Evolutionary conservation across 208 protist species (phyloP).

Genomic region (Angomonas ambiguus): DNA sequence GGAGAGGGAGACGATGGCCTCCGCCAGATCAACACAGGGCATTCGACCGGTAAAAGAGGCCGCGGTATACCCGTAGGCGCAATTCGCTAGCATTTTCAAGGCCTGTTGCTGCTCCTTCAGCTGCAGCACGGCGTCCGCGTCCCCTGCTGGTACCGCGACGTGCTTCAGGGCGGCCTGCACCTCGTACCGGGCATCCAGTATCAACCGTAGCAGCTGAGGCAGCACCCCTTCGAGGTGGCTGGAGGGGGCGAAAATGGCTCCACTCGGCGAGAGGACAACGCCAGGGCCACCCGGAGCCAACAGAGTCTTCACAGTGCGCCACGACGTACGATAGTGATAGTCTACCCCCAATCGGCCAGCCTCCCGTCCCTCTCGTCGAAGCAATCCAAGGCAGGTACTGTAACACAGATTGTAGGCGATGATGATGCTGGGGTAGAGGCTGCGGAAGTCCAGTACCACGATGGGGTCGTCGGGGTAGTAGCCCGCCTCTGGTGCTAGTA

Average conservation of each 20-base stretch:
- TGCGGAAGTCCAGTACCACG: slow-evolving; percentile 99
- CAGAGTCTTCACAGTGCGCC: slow-evolving; percentile 60
- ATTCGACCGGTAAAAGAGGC: slow-evolving; percentile 97
- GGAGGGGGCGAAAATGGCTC: slow-evolving; percentile 64
- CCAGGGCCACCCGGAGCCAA: slow-evolving; percentile 62
- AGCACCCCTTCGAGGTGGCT: slow-evolving; percentile 59
- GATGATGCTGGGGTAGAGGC: slow-evolving; percentile 99
- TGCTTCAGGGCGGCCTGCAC: slow-evolving; percentile 68
- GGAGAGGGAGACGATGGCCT: slow-evolving; percentile 97
- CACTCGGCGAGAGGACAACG: slow-evolving; percentile 68
- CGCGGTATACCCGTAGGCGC: slow-evolving; percentile 99
- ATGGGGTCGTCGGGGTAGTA: slow-evolving; percentile 89
- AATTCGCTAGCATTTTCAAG: slow-evolving; percentile 99
- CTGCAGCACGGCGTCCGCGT: slow-evolving; percentile 41
- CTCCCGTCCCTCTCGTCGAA: slow-evolving; percentile 27
- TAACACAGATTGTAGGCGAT: slow-evolving; percentile 99
- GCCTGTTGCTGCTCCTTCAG: slow-evolving; percentile 98
- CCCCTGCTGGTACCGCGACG: slow-evolving; percentile 42
- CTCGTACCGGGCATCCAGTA: slow-evolving; percentile 83
- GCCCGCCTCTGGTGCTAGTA: slow-evolving; percentile 67
- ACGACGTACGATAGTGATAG: slow-evolving; percentile 34
- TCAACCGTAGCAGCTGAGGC: slow-evolving; percentile 62
- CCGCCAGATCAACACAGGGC: slow-evolving; percentile 96
- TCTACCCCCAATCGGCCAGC: slow-evolving; percentile 64
- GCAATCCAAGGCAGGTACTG: slow-evolving; percentile 75